phyloP scores from a whole-genome alignment of 495 filamentous ascomycete genomes.

The Daldinia childiae region DNA sequence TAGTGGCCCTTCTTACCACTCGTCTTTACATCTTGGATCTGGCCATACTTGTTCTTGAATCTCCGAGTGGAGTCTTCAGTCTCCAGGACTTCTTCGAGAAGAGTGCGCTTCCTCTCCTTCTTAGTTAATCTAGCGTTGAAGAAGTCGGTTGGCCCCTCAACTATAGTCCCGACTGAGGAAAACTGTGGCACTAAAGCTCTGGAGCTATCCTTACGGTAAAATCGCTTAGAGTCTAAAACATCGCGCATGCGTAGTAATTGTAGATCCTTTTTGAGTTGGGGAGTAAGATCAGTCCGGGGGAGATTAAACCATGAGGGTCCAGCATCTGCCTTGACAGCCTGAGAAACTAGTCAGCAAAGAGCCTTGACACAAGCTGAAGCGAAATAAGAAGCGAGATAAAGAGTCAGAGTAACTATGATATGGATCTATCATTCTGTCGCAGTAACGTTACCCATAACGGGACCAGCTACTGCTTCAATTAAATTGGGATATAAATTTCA shows the following conservation, averaged over 20 bases:
- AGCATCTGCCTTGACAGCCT: constrained; percentile 58
- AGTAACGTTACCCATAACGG: constrained; percentile 79
- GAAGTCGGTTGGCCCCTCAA: constrained; percentile 90
- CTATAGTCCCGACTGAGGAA: constrained; percentile 87
- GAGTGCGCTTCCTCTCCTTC: constrained; percentile 87
- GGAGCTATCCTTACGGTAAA: constrained; percentile 82
- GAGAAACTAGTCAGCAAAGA: constrained; percentile 31
- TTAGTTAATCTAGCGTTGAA: constrained; percentile 79
- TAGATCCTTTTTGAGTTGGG: constrained; percentile 85
- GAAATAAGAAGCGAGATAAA: constrained; percentile 37
- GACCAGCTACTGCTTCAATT: constrained; percentile 56
- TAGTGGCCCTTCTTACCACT: constrained; percentile 48
- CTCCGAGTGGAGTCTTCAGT: constrained; percentile 56
- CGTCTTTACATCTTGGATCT: constrained; percentile 45
- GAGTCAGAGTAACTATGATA: constrained; percentile 99
- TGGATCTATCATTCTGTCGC: constrained; percentile 72
- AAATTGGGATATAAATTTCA: constrained; percentile 58
- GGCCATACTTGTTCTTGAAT: constrained; percentile 49
- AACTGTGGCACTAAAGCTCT: constrained; percentile 76
- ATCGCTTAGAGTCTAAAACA: constrained; percentile 86
- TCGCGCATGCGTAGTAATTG: constrained; percentile 88
- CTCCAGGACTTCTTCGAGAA: constrained; percentile 87
- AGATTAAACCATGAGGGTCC: constrained; percentile 81
- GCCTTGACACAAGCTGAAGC: constrained; percentile 21
- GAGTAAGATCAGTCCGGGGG: constrained; percentile 81